Evolutionary conservation across 208 protist genomes (phyloP).

Genomic region (Trypanosomatidae sp.): DNA sequence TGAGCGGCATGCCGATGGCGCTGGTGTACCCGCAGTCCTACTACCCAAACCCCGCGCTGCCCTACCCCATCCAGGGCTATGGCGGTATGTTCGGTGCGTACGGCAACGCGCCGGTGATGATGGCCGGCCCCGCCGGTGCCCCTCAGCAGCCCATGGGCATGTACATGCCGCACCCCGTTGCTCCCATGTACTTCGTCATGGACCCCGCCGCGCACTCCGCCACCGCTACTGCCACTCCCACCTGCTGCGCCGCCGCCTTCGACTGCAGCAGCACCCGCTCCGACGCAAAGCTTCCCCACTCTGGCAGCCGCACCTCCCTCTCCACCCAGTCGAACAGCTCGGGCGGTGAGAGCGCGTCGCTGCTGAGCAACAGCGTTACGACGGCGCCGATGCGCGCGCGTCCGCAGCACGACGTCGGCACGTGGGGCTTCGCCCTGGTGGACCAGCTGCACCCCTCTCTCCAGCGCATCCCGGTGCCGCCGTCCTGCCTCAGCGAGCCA

Average conservation of each 20-base stretch:
- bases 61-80: constrained; percentile 15
- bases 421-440: constrained; percentile 57
- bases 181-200: constrained; percentile 29
- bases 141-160: constrained; percentile 6
- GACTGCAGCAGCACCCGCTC: too few relatives aligned
- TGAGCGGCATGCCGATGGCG: constrained; percentile 19
- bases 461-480: constrained; percentile 46
- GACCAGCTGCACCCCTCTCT: constrained; percentile 46
- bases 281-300: constrained; percentile 18
- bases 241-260: too few relatives aligned
- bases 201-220: too few relatives aligned
- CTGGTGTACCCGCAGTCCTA: constrained; percentile 26
- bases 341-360: constrained; percentile 18
- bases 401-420: constrained; percentile 32
- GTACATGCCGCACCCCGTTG: constrained; percentile 10
- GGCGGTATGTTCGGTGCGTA: constrained; percentile 15
- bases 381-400: constrained; percentile 14
- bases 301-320: constrained; percentile 25
- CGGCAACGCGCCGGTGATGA: constrained; percentile 10
- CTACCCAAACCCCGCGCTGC: constrained; percentile 4
- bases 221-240: too few relatives aligned
- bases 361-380: constrained; percentile 11
- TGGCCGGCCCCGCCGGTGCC: constrained; percentile 8
- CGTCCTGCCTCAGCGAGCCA: constrained; percentile 40
- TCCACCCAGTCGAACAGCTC: constrained; percentile 29